These are phyloP conservation scores for Aspergillus haitiensis DNA, from an alignment of 495 filamentous ascomycete species.

Conservation along the genomic window DNA sequence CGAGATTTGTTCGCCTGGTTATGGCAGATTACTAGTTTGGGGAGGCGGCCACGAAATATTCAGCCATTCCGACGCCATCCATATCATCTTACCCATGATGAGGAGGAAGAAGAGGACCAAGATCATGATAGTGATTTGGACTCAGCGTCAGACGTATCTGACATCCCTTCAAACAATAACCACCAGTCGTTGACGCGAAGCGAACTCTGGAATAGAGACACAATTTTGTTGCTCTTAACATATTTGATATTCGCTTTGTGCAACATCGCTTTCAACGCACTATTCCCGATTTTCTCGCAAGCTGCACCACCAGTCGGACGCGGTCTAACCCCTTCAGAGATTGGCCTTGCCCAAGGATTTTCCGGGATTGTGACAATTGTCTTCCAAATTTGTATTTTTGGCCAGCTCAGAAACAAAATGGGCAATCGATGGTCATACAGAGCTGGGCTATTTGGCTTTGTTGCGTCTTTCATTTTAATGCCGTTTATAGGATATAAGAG, in stretches of 20 bases:
- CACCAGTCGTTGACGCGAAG: conserved; percentile 43
- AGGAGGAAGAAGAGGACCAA: conserved; percentile 32
- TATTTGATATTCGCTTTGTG: conserved; percentile 86
- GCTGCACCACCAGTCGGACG: conserved; percentile 73
- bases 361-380: conserved; percentile 80
- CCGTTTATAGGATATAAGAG: conserved; percentile 82
- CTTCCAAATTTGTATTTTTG: conserved; percentile 85
- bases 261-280: conserved; percentile 85
- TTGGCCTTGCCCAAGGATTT: conserved; percentile 83
- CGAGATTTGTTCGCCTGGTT: conserved; percentile 65
- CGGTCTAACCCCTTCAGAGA: conserved; percentile 69
- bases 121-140: conserved; percentile 46
- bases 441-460: conserved; percentile 76
- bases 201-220: conserved; percentile 72
- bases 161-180: conserved; percentile 29
- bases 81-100: conserved; percentile 26
- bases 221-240: conserved; percentile 73
- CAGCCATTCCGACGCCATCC: conserved; percentile 30
- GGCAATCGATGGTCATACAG: conserved; percentile 86
- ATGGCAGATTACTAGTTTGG: conserved; percentile 69
- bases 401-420: conserved; percentile 71
- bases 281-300: conserved; percentile 89
- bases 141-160: conserved; percentile 45
- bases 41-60: conserved; percentile 59
- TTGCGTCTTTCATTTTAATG: conserved; percentile 79